Base-by-base conservation (phyloP, 2,329 filamentous ascomycete genomes). In the Fusarium sp. region DNA sequence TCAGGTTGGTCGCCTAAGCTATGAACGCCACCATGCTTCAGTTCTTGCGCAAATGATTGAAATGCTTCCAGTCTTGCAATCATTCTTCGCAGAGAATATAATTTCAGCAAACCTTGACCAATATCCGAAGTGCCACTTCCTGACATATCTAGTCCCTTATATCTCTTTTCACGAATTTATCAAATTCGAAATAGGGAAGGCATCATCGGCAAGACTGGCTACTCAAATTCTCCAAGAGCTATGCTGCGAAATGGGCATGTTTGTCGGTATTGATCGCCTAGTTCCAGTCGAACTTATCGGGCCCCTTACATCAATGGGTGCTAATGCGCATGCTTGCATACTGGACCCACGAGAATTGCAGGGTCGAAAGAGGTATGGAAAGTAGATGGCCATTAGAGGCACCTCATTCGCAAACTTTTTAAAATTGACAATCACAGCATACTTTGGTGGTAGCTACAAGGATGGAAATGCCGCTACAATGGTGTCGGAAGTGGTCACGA, bases 41-140 rank as follows among this genome's bases (percentile, higher is more conserved):
- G 38, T 4, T 14, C 12, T 39, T 6, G 20, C 38, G 13, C 1
- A 41, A 7, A 0, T 0, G 6, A 24, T 3, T 24, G n/a, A 11
- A 5, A 42, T 42, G 7, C 39, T 42, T 42, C 39, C 22, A 16
- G 20, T 24, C n/a, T 24, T 42, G 14, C 6, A 42, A n/a, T 24
- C 10, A 0, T 5, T 42, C 6, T 42, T 5, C 15, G 15, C 15
- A 24, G 3, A 42, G 9, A 5, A n/a, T 4, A n/a, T 41, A 41
- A 10, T 41, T 41, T 1, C 38, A 39, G 38, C 22, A 0, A 15
- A 0, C 15, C 7, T 0, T 14, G 5, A 0, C 14, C 1, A 0
- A 0, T 0, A 41, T 0, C n/a, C 39, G 0, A 41, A 24, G 39
- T 11, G 39, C 9, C 39, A 42, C 39, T 42, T 42, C 22, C 15